phyloP scores from a whole-genome alignment of 2,329 filamentous ascomycete genomes.

The Zasmidium cellare region DNA sequence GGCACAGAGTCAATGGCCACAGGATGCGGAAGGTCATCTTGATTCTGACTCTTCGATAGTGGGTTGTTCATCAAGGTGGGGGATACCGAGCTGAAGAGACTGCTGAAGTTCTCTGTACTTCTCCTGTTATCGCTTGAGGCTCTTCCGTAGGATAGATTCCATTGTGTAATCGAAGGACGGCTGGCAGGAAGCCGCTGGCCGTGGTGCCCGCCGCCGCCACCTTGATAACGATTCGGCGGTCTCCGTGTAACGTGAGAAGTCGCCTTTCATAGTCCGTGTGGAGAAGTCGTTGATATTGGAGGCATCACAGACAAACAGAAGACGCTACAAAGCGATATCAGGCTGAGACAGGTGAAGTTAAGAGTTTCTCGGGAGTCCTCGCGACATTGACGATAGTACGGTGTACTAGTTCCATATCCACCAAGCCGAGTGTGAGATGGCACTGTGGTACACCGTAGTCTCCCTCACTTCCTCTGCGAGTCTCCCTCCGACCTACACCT shows the following conservation, averaged over 20 bases:
- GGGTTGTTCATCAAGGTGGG: background rate
- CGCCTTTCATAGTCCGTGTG: background rate
- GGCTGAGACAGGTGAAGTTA: background rate
- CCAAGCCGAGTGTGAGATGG: too few species aligned
- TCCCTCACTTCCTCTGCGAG: too few species aligned
- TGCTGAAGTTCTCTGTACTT: background rate
- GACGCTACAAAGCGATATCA: background rate
- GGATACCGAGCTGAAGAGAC: background rate
- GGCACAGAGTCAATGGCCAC: background rate
- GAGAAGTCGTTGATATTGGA: background rate
- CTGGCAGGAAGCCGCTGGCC: background rate
- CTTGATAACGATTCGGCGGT: background rate
- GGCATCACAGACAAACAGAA: too few species aligned
- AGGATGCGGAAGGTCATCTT: background rate
- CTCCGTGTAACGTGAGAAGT: background rate
- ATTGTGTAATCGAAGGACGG: background rate
- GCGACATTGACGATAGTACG: background rate
- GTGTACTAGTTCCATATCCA: too few species aligned
- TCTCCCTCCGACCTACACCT: too few species aligned
- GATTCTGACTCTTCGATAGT: background rate
- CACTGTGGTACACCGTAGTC: too few species aligned
- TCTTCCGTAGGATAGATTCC: background rate
- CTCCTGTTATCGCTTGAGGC: background rate
- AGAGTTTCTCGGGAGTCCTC: background rate
- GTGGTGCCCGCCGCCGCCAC: background rate